Evolutionary conservation across 805 yeast genomes (phyloP), one percentile per base, ranked within the genome.

Genomic region (Blastobotrys mokoenaii): DNA sequence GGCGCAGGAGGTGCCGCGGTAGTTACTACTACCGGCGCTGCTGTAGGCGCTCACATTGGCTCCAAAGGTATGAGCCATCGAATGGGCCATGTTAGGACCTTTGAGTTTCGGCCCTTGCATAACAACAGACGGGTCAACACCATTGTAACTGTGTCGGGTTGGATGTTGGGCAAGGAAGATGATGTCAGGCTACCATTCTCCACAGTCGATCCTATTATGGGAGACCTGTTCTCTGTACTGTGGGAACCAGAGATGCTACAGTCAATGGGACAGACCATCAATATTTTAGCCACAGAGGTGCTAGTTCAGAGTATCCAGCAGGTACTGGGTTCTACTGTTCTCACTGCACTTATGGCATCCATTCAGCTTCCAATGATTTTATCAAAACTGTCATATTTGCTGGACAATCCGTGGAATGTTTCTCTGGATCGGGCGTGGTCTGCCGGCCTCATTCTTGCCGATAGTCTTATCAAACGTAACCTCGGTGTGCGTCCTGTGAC

Each of bases 211-310:
- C 98, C 98, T 0, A 86, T 90, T 0, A 88, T 90, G 90, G 99
- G 99, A 14, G 99, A 93, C 61, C 66, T 93, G 53, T 85, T 83
- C 56, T 87, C 97, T 0, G 70, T 93, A 6, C 68, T 85, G 40
- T 93, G 98, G 98, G 99, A 93, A 63, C 99, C 99, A 0, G 98
- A 93, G 53, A 86, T 93, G 93, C 77, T 93, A 56, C 82, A 79
- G 50, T 84, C 95, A 45, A 87, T 85, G 76, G 99, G 99, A 60
- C 97, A 93, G 63, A 93, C 98, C 0, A 90, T 93, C 51, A 78
- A 79, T 51, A 89, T 93, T 56, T 72, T 93, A 46, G 98, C 98
- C 0, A 84, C 90, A 35, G 99, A 93, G 65, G 90, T 94, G 0
- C 71, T 94, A 44, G 79, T 95, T 0, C 93, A 90, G 53, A 86